Evolutionary conservation across 1,139 yeast species (phyloP).

Genomic region (Pichia sp.): DNA sequence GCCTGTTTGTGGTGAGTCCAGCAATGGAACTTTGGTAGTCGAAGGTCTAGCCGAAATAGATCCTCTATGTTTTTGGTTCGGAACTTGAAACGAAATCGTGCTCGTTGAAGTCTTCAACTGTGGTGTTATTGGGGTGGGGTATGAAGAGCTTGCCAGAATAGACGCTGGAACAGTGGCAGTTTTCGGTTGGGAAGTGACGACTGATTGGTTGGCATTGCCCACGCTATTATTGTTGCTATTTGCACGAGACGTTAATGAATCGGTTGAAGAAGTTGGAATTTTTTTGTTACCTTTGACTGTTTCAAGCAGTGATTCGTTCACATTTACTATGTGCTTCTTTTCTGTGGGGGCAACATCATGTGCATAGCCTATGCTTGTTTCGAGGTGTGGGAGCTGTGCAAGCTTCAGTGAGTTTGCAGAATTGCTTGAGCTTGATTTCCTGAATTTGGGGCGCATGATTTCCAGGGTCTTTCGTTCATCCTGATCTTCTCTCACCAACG

Average conservation of each 20-base stretch:
- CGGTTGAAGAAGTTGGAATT: neutral
- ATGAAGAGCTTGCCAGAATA: constrained; percentile 10
- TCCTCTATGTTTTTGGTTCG: constrained; percentile 43
- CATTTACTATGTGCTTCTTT: constrained; percentile 9
- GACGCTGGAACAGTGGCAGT: constrained; percentile 6
- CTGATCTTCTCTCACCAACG: neutral
- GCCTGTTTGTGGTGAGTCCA: constrained; percentile 14
- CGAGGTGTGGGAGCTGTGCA: constrained; percentile 25
- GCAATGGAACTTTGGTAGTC: constrained; percentile 9
- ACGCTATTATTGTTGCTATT: neutral
- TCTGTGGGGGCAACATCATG: neutral
- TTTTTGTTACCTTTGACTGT: constrained; percentile 3
- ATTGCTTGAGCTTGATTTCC: constrained; percentile 7
- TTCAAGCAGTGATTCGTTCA: constrained; percentile 15
- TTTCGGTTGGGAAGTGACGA: neutral
- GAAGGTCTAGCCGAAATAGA: constrained; percentile 46
- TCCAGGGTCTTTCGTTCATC: constrained; percentile 6
- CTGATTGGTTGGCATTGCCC: neutral
- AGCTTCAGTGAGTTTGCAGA: constrained; percentile 16
- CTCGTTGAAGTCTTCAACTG: constrained; percentile 21
- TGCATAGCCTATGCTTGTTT: constrained; percentile 10
- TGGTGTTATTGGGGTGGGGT: constrained; percentile 13
- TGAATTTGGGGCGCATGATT: constrained; percentile 13
- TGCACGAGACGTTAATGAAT: neutral
- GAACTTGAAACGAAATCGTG: constrained; percentile 31